Base-by-base conservation (phyloP, 208 protist species). In the Wallacemonas collosoma region DNA sequence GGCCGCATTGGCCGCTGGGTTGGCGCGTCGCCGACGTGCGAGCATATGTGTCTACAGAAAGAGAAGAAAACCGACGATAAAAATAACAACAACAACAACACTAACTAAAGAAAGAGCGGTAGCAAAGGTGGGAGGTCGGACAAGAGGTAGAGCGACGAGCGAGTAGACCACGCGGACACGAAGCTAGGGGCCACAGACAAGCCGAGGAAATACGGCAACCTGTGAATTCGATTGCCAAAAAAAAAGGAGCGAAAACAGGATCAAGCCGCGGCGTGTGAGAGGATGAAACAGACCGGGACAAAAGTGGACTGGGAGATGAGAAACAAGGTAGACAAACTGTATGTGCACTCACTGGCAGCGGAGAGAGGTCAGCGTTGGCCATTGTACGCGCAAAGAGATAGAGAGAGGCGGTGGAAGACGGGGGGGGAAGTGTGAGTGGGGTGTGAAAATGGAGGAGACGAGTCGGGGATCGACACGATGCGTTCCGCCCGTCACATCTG, bases 1-100 rank as follows among this genome's bases (percentile, higher is more conserved):
- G 3, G 73, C 58, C 70, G 77, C 77, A 14, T 69, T 44, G 0
- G 35, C 50, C 4, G 50, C 4, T 50, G 45, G 61, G 14, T 73
- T 38, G 56, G 43, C 38, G 66, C 38, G 51, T 53, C 26, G 54
- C 17, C 62, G 51, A 9, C 62, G 53, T 1, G 53, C 43, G 5
- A 61, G 43, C 62, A 53, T 76, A 15, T 63, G 43, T 61, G 2
- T 4, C 6, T 36, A 41, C 1, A 67, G 11, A 55, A 4, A 61
- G 36, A 56, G 51, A 57, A 44, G 56, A 64, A 56, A 36, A 12
- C 26, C 26, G 39, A 66, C 3, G 71, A 71, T 47, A 65, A 50
- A 68, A 73, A 12, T 2, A 14, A 53, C 26, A 26, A 26, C 26
- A 26, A 26, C 26, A 26, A 26, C 26, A 26, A 26, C 54, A 58